A percentile compares a stretch with the other conserved stretches of the same genome.
Evolutionary conservation across 1,284 basidiomycete genomes (phyloP).

Genomic region (Puccinia hordei): DNA sequence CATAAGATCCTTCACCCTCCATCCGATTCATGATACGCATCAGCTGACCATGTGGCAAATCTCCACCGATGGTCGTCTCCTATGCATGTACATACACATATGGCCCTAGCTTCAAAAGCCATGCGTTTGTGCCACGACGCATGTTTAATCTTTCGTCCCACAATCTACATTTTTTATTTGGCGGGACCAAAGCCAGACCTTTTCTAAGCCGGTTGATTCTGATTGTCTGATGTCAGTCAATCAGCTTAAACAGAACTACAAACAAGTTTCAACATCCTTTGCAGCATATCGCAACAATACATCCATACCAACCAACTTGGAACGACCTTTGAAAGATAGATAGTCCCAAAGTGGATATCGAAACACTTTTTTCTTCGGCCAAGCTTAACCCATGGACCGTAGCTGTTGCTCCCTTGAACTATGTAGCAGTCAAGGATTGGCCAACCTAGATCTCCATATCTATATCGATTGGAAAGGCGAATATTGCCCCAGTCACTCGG

Average conservation of each 20-base stretch:
- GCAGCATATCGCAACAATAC: slow-evolving; percentile 9
- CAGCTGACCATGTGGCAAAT: neutral
- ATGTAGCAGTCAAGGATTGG: too few species aligned
- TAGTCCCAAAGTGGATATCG: neutral
- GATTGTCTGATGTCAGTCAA: neutral
- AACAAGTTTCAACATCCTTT: slow-evolving; percentile 12
- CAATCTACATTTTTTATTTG: neutral
- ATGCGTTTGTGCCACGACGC: slow-evolving; percentile 5
- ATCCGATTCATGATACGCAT: neutral
- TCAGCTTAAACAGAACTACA: neutral
- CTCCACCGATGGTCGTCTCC: slow-evolving; percentile 3
- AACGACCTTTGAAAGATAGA: neutral
- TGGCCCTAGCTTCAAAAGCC: too few species aligned
- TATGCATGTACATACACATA: too few species aligned
- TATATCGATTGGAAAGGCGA: neutral
- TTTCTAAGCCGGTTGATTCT: neutral
- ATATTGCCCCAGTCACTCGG: neutral
- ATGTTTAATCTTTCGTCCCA: slow-evolving; percentile 2
- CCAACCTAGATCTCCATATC: too few species aligned
- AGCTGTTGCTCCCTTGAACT: too few species aligned
- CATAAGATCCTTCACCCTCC: neutral
- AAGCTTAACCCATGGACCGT: neutral
- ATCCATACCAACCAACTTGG: neutral
- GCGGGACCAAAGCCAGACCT: neutral
- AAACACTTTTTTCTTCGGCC: neutral